A percentile compares a stretch with the other conserved stretches of the same genome.
Conservation (phyloP, 2,329 filamentous ascomycete genomes). For the Talaromyces sp. region DNA sequence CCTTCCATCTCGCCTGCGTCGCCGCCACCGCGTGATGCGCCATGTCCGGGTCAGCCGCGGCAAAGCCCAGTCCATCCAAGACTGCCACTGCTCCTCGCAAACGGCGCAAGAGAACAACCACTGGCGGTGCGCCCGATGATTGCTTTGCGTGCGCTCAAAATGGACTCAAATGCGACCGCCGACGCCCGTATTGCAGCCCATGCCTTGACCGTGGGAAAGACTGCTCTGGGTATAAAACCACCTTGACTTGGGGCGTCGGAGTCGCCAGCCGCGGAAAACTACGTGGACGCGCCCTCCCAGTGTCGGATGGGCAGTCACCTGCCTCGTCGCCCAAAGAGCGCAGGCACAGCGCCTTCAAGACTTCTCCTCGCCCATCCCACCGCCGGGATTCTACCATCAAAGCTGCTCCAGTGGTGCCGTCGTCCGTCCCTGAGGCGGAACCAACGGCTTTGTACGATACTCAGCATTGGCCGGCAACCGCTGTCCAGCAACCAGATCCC, state of each 20-base stretch:
- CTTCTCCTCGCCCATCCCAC: neutral
- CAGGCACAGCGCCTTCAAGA: slow-evolving; percentile 2
- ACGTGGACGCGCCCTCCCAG: slow-evolving; percentile 72
- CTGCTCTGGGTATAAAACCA: slow-evolving; percentile 94
- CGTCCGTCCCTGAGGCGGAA: neutral
- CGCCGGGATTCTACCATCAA: neutral
- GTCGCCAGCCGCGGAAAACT: slow-evolving; percentile 95
- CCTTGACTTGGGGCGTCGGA: slow-evolving; percentile 92
- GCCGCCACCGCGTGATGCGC: slow-evolving; percentile 4
- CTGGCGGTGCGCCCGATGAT: slow-evolving; percentile 85
- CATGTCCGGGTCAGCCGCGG: slow-evolving; percentile 8
- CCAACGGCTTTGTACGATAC: neutral
- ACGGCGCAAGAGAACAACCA: slow-evolving; percentile 73
- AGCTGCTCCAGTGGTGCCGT: neutral
- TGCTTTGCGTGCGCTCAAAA: slow-evolving; percentile 90
- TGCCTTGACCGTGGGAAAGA: slow-evolving; percentile 88
- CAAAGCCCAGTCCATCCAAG: slow-evolving; percentile 17
- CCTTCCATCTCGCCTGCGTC: neutral
- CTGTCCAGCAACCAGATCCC: neutral
- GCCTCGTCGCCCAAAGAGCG: slow-evolving; percentile 5
- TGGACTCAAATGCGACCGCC: slow-evolving; percentile 79
- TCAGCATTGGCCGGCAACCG: neutral
- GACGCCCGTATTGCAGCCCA: slow-evolving; percentile 89
- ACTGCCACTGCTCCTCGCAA: slow-evolving; percentile 44
- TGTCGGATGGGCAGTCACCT: slow-evolving; percentile 39